phyloP scores from a whole-genome alignment of 768 basidiomycete genomes.

The Chalciporus piperatus region DNA sequence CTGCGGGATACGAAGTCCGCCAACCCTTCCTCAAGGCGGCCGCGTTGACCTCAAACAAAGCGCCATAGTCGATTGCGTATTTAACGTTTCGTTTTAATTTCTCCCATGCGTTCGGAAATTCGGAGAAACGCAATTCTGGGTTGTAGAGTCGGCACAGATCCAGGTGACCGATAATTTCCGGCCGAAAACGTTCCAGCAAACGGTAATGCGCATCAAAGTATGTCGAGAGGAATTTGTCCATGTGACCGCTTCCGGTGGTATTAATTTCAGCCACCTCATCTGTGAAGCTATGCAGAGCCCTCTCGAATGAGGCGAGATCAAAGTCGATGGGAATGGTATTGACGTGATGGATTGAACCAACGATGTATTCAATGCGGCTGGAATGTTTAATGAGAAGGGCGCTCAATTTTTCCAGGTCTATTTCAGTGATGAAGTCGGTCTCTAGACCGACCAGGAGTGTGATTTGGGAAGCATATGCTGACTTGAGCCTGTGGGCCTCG shows the following conservation, averaged over 20 bases:
- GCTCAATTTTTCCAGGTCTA: conserved; percentile 61
- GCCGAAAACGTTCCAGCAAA: conserved; percentile 66
- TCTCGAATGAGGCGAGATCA: conserved; percentile 66
- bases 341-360: conserved; percentile 94
- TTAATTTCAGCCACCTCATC: conserved; percentile 25
- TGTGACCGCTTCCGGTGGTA: conserved; percentile 26
- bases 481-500: conserved; percentile 78
- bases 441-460: conserved; percentile 85
- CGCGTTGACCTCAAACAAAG: conserved; percentile 89
- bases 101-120: conserved; percentile 57
- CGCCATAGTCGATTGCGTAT: conserved; percentile 76
- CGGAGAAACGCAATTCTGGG: conserved; percentile 55
- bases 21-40: conserved; percentile 93
- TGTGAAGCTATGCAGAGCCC: conserved; percentile 48
- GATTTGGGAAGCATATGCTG: conserved; percentile 59
- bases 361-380: conserved; percentile 75
- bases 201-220: conserved; percentile 89
- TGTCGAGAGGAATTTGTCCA: conserved; percentile 48
- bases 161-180: conserved; percentile 90
- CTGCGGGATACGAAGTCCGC: conserved; percentile 78
- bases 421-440: conserved; percentile 79
- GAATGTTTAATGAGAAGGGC: conserved; percentile 47
- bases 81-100: conserved; percentile 73
- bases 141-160: conserved; percentile 89
- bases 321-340: conserved; percentile 89